Conservation (phyloP, 768 basidiomycete species). For the Termitomyces sp. region DNA sequence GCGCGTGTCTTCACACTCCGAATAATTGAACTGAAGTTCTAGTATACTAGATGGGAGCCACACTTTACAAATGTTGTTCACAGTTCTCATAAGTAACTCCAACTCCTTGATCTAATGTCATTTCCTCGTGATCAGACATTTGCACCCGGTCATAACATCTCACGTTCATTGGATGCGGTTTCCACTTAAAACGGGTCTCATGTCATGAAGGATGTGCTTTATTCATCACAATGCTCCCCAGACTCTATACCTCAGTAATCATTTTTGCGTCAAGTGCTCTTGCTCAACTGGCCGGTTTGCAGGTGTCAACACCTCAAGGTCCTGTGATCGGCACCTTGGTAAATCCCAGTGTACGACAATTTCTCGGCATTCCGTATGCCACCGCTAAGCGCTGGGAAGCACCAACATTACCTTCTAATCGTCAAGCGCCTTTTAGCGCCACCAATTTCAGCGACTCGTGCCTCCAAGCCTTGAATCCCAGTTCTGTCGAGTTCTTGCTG, state of each 20-base stretch:
- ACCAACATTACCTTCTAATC: slow-evolving; percentile 19
- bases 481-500: slow-evolving; percentile 19
- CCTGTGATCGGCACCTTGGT: slow-evolving; percentile 22
- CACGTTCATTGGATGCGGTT: neutral
- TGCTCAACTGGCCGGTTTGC: slow-evolving; percentile 14
- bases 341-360: slow-evolving; percentile 26
- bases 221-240: slow-evolving; percentile 2
- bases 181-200: neutral
- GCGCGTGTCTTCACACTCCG: neutral
- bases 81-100: neutral
- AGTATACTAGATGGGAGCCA: neutral
- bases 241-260: neutral
- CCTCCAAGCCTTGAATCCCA: slow-evolving; percentile 20
- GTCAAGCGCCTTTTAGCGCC: slow-evolving; percentile 19
- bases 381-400: slow-evolving; percentile 28
- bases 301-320: slow-evolving; percentile 27
- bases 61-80: neutral
- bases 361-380: slow-evolving; percentile 33
- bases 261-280: neutral
- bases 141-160: slow-evolving; percentile 2
- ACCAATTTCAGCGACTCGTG: slow-evolving; percentile 28
- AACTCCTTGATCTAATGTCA: neutral
- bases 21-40: neutral
- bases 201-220: slow-evolving; percentile 13
- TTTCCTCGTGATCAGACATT: slow-evolving; percentile 1